Percentiles rank a stretch among this genome's conserved stretches.
Conservation (phyloP, 306 rosid species). For the Sicyos edulis region DNA sequence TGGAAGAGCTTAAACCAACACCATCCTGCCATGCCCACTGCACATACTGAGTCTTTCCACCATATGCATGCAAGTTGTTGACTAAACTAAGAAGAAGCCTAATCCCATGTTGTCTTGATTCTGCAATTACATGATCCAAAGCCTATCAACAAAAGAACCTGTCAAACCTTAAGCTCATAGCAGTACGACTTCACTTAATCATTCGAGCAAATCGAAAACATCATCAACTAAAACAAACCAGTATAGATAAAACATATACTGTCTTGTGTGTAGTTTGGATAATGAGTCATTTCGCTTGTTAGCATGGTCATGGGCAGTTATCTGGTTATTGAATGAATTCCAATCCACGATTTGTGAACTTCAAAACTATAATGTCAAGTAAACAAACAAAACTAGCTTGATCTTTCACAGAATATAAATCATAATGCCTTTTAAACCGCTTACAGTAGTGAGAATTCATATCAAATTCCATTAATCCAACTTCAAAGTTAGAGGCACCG, state of each 20-base stretch:
- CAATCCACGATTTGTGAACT: not conserved
- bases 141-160: conserved; percentile 49
- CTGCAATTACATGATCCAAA: conserved; percentile 85
- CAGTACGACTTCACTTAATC: conserved; percentile 20
- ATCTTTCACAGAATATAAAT: not conserved
- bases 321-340: conserved; percentile 8
- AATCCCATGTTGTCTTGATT: conserved; percentile 68
- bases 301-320: not conserved
- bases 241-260: conserved; percentile 2
- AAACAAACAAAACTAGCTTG: not conserved
- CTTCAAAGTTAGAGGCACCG: not conserved
- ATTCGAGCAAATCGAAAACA: conserved; percentile 1
- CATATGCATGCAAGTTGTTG: conserved; percentile 82
- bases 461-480: conserved; percentile 6
- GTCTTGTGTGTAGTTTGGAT: not conserved
- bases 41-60: conserved; percentile 95
- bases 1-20: conserved; percentile 75
- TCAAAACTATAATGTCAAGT: not conserved
- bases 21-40: conserved; percentile 99
- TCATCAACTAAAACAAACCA: conserved; percentile 9
- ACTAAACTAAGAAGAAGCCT: conserved; percentile 89
- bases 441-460: not conserved
- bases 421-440: not conserved
- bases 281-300: not conserved
- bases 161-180: conserved; percentile 18